Conservation (phyloP, 192 early-diverging fungal species). For the Backusella luteola region DNA sequence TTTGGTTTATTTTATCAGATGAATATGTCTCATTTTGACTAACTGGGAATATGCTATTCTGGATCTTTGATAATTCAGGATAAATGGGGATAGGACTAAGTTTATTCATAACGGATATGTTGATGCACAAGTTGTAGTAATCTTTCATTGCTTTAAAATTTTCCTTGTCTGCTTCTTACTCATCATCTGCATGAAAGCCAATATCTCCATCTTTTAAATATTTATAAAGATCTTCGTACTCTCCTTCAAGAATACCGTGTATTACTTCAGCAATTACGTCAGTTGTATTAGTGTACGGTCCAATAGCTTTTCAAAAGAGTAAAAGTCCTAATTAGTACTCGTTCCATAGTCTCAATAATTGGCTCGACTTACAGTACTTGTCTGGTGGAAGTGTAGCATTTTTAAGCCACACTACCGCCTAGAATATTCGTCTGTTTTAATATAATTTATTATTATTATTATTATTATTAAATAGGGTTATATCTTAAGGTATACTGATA, state of each 20-base stretch:
- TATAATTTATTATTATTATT: no score
- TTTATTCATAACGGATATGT: constrained; percentile 36
- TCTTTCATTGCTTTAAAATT: constrained; percentile 55
- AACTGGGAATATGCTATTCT: constrained; percentile 22
- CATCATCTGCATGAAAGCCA: constrained; percentile 19
- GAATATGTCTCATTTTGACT: constrained; percentile 19
- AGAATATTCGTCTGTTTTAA: not conserved
- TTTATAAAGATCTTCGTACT: not conserved
- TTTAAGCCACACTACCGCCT: constrained; percentile 57
- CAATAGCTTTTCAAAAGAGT: no score
- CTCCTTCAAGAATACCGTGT: not conserved
- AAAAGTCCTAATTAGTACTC: no score
- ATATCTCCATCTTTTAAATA: constrained; percentile 1
- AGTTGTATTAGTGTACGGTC: no score
- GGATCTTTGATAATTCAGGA: constrained; percentile 34
- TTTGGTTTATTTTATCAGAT: constrained; percentile 53
- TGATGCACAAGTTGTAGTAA: constrained; percentile 56
- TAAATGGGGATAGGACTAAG: constrained; percentile 39
- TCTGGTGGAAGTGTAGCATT: constrained; percentile 57
- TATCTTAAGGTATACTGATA: constrained; percentile 53
- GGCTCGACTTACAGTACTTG: constrained; percentile 33
- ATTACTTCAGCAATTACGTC: not conserved
- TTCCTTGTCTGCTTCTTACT: constrained; percentile 42
- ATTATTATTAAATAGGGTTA: not conserved
- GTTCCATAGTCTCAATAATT: no score